Percentiles rank a stretch among this genome's conserved stretches.
phyloP scores from a whole-genome alignment of 306 rosid genomes.

The Castanopsis chinensis region DNA sequence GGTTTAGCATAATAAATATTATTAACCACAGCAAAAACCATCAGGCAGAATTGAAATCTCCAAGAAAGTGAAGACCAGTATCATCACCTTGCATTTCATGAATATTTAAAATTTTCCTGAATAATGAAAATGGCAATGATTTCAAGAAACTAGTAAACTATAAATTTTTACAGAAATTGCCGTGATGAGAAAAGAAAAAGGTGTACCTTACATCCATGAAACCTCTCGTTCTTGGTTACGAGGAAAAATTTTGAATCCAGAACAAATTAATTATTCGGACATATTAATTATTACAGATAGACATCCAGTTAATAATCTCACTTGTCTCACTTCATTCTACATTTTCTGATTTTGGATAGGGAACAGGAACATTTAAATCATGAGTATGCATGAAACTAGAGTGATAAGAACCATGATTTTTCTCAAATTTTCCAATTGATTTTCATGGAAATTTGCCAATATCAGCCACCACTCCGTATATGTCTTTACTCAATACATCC shows the following conservation, averaged over 20 bases:
- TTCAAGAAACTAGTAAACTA: not conserved
- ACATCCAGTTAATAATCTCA: not conserved
- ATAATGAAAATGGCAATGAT: not conserved
- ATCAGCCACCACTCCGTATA: not conserved
- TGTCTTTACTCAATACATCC: not conserved
- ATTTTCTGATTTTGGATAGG: not conserved
- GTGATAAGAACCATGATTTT: not conserved
- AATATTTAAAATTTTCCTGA: not conserved
- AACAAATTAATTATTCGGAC: not conserved
- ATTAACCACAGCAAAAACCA: not conserved
- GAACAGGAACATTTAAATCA: not conserved
- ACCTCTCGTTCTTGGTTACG: not conserved
- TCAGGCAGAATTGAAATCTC: not conserved
- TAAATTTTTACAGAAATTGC: not conserved
- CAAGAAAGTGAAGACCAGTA: not conserved
- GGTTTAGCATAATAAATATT: conserved; percentile 20
- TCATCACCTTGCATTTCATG: not conserved
- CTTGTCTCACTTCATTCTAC: not conserved
- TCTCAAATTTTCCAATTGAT: not conserved
- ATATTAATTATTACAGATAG: not conserved
- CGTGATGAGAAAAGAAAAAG: not conserved
- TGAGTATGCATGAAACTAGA: not conserved
- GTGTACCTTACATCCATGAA: not conserved
- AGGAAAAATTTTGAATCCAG: not conserved
- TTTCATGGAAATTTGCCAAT: not conserved